phyloP scores from a whole-genome alignment of 2,329 filamentous ascomycete species.

The Penicillium sp. region DNA sequence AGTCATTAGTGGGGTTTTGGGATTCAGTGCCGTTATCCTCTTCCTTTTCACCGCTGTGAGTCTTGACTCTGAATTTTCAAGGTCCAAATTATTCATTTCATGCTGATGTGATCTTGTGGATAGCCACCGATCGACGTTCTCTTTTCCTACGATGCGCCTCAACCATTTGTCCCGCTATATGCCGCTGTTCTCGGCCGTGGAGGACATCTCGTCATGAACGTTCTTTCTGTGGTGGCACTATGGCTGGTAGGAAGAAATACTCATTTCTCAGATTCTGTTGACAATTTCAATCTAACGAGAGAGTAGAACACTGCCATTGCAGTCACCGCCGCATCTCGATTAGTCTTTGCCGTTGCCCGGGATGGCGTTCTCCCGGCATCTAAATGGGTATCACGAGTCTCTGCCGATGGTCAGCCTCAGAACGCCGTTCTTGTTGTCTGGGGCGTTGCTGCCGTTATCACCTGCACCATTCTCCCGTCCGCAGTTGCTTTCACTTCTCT shows the following conservation, averaged over 20 bases:
- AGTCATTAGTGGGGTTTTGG: neutral
- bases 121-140: neutral
- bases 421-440: neutral
- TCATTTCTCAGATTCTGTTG: too few species aligned
- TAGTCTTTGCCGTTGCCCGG: neutral
- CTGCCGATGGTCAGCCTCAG: neutral
- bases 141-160: neutral
- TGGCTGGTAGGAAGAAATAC: neutral
- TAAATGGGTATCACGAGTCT: neutral
- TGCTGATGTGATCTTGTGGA: neutral
- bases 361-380: neutral
- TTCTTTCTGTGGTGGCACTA: neutral
- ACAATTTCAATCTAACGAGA: neutral
- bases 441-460: neutral
- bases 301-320: neutral
- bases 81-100: neutral
- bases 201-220: neutral
- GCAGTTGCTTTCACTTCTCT: neutral
- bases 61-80: neutral
- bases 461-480: neutral
- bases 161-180: neutral
- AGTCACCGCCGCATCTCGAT: neutral
- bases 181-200: neutral
- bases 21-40: neutral
- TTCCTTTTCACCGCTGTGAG: neutral